Evolutionary conservation across 306 rosid species (phyloP), one percentile per base, ranked within the genome.

Genomic region (Castanopsis chinensis): DNA sequence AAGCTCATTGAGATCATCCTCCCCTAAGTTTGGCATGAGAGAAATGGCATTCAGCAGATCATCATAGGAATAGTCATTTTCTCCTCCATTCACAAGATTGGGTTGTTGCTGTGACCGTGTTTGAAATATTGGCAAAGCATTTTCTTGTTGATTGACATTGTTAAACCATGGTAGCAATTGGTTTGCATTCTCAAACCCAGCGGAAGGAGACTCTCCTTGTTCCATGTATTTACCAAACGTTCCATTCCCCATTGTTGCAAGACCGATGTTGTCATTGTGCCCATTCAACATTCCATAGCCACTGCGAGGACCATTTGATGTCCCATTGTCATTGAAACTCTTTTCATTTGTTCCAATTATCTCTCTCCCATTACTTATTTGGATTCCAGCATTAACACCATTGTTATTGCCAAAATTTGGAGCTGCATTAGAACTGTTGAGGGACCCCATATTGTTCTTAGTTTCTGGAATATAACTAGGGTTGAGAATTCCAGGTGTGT

Each of bases 301-400:
- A 51, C 37, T 53, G 23, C 35, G 43, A 5, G 20, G 57, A 18
- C 52, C 20, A 35, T 13, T 18, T 73, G 43, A 4, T 71, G 15
- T 49, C 19, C 74, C 55, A 72, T 15, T 19, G 12, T 6, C 59
- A 23, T 45, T 56, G 56, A 71, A 45, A 14, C 27, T 12, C 64
- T 21, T 15, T 20, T 23, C 35, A 64, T 49, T 49, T 8, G 6
- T 59, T 21, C 68, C 64, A 33, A 54, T 53, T 23, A 25, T 28
- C 79, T 76, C 64, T 65, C 71, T 23, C 58, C 61, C 73, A 76
- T 8, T 72, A 73, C 28, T 86, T 30, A 51, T 1, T 52, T 88
- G 74, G 69, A 78, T 64, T 45, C 83, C 78, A 20, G 30, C 57
- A 70, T 49, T 28, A 37, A 49, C 58, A 71, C 28, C 18, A 14